Base-by-base conservation (phyloP, 768 basidiomycete genomes). In the Daedaleopsis sinensis region DNA sequence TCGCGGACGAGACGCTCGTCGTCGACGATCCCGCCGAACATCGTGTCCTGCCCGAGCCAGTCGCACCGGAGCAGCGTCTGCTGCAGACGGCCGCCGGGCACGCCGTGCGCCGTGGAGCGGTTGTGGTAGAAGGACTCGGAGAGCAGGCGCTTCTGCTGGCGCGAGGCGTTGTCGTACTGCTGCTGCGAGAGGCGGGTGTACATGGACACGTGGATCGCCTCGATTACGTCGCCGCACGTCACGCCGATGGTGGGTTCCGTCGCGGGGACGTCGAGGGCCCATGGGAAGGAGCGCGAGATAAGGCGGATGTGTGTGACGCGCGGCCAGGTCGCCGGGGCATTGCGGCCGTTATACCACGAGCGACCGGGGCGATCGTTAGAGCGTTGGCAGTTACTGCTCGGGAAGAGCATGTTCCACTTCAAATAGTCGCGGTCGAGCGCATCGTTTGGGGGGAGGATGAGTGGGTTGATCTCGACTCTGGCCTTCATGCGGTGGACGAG, bases 391-490 rank as follows among this genome's bases (percentile, higher is more conserved):
- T 84, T 79, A 43, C 79, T 82, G 7, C 88, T 81, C 7, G 78
- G 75, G 70, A 85, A 90, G 44, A 89, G 79, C 86, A 92, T 88
- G 73, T 89, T 88, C 89, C 90, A 91, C 50, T 81, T 83, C 47
- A 92, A 75, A 68, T 83, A 82, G 6, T 81, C 79, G 27, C 75
- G 72, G 5, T 74, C 66, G 5, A 71, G 70, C 10, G 78, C 77
- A 23, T 76, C 61, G 72, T 75, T 44, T 68, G 68, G 19, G 3
- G 86, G 85, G 0, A 73, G 67, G 16, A 91, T 76, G 24, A 91
- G 78, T 0, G 90, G 89, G 68, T 92, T 91, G 37, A 92, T 58
- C 49, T 73, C 71, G 6, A 86, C 64, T 7, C 65, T 62, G 1
- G 84, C 84, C 0, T 75, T 66, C 11, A 90, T 80, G 24, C 83